Evolutionary conservation across 2,329 filamentous ascomycete species (phyloP).

Genomic region (Claviceps digitariae): DNA sequence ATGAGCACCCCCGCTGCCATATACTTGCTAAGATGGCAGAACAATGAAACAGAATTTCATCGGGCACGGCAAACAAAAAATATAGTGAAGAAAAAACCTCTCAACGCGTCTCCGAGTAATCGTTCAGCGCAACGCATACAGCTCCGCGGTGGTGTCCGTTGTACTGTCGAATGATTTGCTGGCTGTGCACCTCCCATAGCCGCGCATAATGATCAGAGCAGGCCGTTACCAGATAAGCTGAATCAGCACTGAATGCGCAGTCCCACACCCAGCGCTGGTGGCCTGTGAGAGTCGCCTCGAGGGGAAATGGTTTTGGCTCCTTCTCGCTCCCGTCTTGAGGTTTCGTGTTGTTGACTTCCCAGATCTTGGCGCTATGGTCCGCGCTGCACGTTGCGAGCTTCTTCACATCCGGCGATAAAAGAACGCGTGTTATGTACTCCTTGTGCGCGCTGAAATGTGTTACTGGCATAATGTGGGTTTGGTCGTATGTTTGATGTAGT

Average conservation of each 20-base stretch:
- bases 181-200: conserved; percentile 76
- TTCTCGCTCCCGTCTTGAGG: conserved; percentile 21
- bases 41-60: background rate
- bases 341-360: conserved; percentile 70
- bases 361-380: conserved; percentile 90
- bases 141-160: conserved; percentile 88
- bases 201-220: conserved; percentile 89
- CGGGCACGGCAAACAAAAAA: background rate
- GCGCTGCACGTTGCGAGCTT: conserved; percentile 89
- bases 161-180: conserved; percentile 87
- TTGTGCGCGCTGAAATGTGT: conserved; percentile 84
- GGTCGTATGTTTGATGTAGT: conserved; percentile 69
- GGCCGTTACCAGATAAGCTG: conserved; percentile 82
- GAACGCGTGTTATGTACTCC: conserved; percentile 82
- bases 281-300: conserved; percentile 76
- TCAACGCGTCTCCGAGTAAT: conserved; percentile 51
- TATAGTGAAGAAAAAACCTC: background rate
- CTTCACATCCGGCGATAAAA: conserved; percentile 85
- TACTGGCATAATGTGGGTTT: conserved; percentile 72
- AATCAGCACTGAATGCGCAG: conserved; percentile 88
- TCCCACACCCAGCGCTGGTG: conserved; percentile 98
- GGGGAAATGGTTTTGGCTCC: conserved; percentile 50
- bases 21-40: background rate
- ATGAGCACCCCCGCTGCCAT: background rate
- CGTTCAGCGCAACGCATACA: conserved; percentile 85